phyloP scores from a whole-genome alignment of 2,329 filamentous ascomycete genomes.

The Alternaria dauci region DNA sequence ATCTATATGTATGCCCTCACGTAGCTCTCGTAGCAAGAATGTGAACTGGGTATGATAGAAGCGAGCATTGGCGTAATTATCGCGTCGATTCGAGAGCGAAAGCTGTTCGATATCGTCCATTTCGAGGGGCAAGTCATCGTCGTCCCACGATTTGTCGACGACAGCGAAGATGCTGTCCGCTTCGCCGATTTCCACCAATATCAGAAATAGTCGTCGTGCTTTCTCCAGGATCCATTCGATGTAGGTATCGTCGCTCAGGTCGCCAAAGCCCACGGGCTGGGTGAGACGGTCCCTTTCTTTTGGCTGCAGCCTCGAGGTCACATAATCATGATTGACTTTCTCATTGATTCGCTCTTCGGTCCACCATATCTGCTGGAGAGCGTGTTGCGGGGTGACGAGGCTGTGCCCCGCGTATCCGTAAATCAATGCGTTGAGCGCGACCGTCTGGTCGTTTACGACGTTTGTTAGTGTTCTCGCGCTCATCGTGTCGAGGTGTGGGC shows the following conservation, averaged over 20 bases:
- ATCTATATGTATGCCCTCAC: conserved; percentile 67
- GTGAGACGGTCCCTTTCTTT: conserved; percentile 70
- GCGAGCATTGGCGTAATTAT: conserved; percentile 70
- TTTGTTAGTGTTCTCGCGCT: conserved; percentile 51
- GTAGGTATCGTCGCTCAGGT: conserved; percentile 76
- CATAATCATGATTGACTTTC: conserved; percentile 73
- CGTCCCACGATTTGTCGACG: conserved; percentile 79
- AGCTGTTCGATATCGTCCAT: conserved; percentile 71
- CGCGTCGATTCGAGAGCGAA: conserved; percentile 65
- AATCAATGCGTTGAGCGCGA: conserved; percentile 60
- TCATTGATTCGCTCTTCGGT: conserved; percentile 73
- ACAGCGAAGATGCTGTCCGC: conserved; percentile 78
- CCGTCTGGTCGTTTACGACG: conserved; percentile 54
- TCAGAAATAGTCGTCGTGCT: conserved; percentile 74
- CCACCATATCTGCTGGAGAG: conserved; percentile 71
- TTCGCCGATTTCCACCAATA: conserved; percentile 73
- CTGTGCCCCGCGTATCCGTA: conserved; percentile 61
- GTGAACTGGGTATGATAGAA: conserved; percentile 76
- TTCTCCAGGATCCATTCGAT: conserved; percentile 79
- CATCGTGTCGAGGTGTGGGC: conserved; percentile 35
- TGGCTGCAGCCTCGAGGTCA: conserved; percentile 69
- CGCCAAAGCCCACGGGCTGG: conserved; percentile 71
- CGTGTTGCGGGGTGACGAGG: conserved; percentile 58
- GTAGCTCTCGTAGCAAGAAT: conserved; percentile 72
- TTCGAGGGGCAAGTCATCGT: conserved; percentile 75